These are phyloP conservation scores for Bipolaris cookei DNA, from an alignment of 2,329 filamentous ascomycete species.

Conservation along the genomic window DNA sequence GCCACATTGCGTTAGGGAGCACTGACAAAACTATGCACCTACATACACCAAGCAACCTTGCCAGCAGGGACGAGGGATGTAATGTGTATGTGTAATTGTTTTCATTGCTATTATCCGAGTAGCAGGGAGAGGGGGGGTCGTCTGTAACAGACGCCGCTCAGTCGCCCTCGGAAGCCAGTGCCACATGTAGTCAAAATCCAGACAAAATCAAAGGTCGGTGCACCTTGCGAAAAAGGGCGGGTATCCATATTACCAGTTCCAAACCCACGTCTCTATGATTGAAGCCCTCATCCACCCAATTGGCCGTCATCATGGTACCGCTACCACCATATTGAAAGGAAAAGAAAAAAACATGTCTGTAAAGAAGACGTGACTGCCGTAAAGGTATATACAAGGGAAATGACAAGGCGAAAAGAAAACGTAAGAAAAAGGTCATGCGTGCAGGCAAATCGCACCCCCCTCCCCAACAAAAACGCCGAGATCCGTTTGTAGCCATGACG, in stretches of 20 bases:
- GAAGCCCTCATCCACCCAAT: constrained; percentile 12
- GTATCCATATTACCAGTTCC: constrained; percentile 42
- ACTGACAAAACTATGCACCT: neutral
- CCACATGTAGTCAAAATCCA: constrained; percentile 9
- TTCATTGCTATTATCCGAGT: constrained; percentile 2
- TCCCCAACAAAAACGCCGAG: constrained; percentile 20
- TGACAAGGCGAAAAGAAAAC: neutral
- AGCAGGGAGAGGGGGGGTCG: neutral
- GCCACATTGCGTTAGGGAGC: neutral
- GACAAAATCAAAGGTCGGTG: constrained; percentile 26
- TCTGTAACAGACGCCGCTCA: neutral
- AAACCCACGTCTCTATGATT: constrained; percentile 22
- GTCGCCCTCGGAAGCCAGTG: neutral
- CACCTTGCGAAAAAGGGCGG: constrained; percentile 40
- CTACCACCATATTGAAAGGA: neutral
- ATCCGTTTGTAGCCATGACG: constrained; percentile 48
- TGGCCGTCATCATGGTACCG: constrained; percentile 8
- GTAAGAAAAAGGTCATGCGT: constrained; percentile 6
- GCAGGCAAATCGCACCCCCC: constrained; percentile 12
- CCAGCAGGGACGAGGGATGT: neutral
- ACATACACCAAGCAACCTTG: neutral
- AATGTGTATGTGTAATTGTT: neutral
- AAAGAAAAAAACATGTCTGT: neutral
- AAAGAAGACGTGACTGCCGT: constrained; percentile 9
- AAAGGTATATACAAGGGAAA: constrained; percentile 23